phyloP scores from a whole-genome alignment of 805 yeast species.

The Tetrapisispora taiwanensis region DNA sequence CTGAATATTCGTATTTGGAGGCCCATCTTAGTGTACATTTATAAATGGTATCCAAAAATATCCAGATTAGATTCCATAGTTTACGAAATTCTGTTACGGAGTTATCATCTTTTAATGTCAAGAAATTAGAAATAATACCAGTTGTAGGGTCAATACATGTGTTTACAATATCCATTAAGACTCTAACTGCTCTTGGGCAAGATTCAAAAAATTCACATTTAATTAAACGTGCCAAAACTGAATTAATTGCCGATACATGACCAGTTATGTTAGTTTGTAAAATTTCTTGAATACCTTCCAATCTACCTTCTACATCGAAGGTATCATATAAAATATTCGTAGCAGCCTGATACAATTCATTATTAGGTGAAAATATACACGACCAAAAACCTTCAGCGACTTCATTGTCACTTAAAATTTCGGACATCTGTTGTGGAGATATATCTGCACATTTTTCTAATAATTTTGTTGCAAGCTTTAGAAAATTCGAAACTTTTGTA shows the following conservation, averaged over 20 bases:
- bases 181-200: slow-evolving; percentile 62
- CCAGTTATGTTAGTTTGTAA: slow-evolving; percentile 36
- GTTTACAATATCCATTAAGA: slow-evolving; percentile 61
- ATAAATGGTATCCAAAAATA: slow-evolving; percentile 57
- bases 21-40: slow-evolving; percentile 72
- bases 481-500: slow-evolving; percentile 18
- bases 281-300: slow-evolving; percentile 57
- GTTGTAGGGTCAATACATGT: slow-evolving; percentile 56
- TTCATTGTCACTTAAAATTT: slow-evolving; percentile 32
- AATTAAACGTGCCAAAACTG: slow-evolving; percentile 37
- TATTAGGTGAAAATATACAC: slow-evolving; percentile 55
- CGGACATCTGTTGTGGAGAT: slow-evolving; percentile 29
- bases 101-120: slow-evolving; percentile 15
- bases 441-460: slow-evolving; percentile 34
- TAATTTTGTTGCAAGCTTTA: slow-evolving; percentile 27
- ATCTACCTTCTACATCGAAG: slow-evolving; percentile 69
- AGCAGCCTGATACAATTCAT: slow-evolving; percentile 53
- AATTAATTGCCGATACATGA: slow-evolving; percentile 41
- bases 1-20: slow-evolving; percentile 40
- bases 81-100: slow-evolving; percentile 25
- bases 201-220: slow-evolving; percentile 51
- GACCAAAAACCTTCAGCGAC: slow-evolving; percentile 64
- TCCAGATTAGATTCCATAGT: slow-evolving; percentile 71
- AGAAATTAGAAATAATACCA: slow-evolving; percentile 39
- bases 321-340: slow-evolving; percentile 64